phyloP scores from a whole-genome alignment of 805 yeast species.

The Ogataea trehalophila region DNA sequence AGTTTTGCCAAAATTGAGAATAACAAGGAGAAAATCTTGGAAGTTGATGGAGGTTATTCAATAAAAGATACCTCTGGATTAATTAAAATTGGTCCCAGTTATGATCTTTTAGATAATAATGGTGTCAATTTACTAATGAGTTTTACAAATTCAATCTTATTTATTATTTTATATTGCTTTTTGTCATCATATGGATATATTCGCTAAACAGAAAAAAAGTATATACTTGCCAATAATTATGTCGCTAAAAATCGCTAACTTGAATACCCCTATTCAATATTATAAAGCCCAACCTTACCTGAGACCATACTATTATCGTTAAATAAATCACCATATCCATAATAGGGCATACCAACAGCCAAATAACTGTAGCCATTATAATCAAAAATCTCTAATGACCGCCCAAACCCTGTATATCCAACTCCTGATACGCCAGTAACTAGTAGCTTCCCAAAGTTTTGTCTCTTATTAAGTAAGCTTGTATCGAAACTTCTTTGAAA shows the following conservation, averaged over 20 bases:
- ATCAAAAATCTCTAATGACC: constrained; percentile 27
- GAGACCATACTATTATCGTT: constrained; percentile 23
- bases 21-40: constrained; percentile 2
- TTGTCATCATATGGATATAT: not conserved
- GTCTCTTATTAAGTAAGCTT: not conserved
- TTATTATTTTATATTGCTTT: not conserved
- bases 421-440: constrained; percentile 22
- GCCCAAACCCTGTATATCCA: constrained; percentile 43
- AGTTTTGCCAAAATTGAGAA: constrained; percentile 2
- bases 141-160: not conserved
- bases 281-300: constrained; percentile 29
- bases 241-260: too few species aligned
- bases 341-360: constrained; percentile 34
- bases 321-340: constrained; percentile 20
- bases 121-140: constrained; percentile 7
- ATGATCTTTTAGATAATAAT: constrained; percentile 5
- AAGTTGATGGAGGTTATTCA: constrained; percentile 8
- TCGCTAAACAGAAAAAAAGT: too few species aligned
- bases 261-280: too few species aligned
- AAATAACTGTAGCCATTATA: constrained; percentile 18
- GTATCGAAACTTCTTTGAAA: not conserved
- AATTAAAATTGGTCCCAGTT: not conserved
- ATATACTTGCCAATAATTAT: too few species aligned
- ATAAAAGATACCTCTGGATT: not conserved
- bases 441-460: constrained; percentile 11